phyloP scores from a whole-genome alignment of 1,284 basidiomycete genomes.

The Cystobasidium sp. region DNA sequence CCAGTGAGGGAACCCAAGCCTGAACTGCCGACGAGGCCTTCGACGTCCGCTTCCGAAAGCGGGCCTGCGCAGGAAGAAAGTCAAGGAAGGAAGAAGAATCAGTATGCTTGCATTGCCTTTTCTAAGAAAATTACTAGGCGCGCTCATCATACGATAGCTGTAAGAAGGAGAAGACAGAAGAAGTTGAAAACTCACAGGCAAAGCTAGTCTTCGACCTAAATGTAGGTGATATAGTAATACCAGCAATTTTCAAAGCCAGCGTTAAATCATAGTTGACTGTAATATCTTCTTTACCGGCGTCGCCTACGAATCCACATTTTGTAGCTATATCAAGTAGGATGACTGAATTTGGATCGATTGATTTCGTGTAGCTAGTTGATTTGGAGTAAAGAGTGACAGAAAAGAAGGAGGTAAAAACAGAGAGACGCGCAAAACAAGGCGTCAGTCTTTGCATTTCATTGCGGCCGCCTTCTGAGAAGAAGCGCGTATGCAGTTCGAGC shows the following conservation, averaged over 20 bases:
- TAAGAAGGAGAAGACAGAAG: not conserved
- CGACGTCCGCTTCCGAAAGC: slow-evolving; percentile 22
- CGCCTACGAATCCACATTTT: slow-evolving; percentile 53
- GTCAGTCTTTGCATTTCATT: no score
- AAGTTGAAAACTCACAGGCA: slow-evolving; percentile 36
- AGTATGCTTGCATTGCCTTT: not conserved
- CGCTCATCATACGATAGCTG: not conserved
- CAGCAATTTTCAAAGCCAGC: slow-evolving; percentile 51
- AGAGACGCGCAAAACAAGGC: no score
- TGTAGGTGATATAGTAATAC: slow-evolving; percentile 49
- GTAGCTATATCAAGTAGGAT: slow-evolving; percentile 53
- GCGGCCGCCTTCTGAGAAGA: no score
- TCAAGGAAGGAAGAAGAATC: not conserved
- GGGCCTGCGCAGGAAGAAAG: slow-evolving; percentile 20
- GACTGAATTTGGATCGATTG: slow-evolving; percentile 50
- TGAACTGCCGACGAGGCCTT: slow-evolving; percentile 30
- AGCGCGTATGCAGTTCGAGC: no score
- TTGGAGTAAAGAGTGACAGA: not conserved
- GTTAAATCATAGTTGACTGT: slow-evolving; percentile 54
- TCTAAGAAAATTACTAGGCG: not conserved
- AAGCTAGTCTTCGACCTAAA: slow-evolving; percentile 29
- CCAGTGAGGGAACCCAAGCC: slow-evolving; percentile 18
- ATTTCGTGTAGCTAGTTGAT: slow-evolving; percentile 47
- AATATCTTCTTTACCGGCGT: slow-evolving; percentile 44
- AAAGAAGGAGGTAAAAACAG: not conserved